Base-by-base conservation (phyloP, 2,329 filamentous ascomycete genomes). In the Botrytis paeoniae region DNA sequence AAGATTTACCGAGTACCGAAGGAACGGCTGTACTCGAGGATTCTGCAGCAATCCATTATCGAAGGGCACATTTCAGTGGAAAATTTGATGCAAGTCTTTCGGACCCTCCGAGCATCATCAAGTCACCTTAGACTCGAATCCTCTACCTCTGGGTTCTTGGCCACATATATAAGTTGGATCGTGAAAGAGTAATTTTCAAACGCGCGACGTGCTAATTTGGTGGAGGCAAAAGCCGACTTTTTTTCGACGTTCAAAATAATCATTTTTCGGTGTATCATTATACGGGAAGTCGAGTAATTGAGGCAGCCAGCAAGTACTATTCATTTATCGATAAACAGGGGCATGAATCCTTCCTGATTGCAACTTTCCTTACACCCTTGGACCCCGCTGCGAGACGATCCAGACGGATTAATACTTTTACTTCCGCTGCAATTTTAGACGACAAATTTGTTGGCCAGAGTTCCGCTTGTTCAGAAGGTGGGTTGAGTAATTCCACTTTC, bases 241-340 rank as follows among this genome's bases (percentile, higher is more conserved):
- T 54, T 57, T 57, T 54, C 39, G 39, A 59, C 54, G 18, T 41
- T 22, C 32, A 57, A 45, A 37, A 48, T 16, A 41, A 64, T 35
- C n/a, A 7, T 65, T 20, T 20, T 25, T 32, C 45, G 25, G n/a
- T 10, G 57, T 35, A 54, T 14, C 14, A 65, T 71, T 14, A 14
- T 48, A 68, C 51, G 62, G 70, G 20, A 43, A 35, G 14, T 45
- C 18, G 29, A 68, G 25, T 35, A 39, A 37, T 39, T 68, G 29
- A 37, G n/a, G 39, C 59, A 10, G 62, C 62, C 70, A 65, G 41
- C 48, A 60, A 59, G 9, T n/a, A 66, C 37, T 57, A 64, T 54
- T 65, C 43, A 71, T 71, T 29, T 60, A 72, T 71, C 45, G 45
- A 72, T 72, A 68, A 37, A 68, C 70, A 72, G 60, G 70, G 62